phyloP scores from a whole-genome alignment of 306 rosid genomes.

The Albizia julibrissin region DNA sequence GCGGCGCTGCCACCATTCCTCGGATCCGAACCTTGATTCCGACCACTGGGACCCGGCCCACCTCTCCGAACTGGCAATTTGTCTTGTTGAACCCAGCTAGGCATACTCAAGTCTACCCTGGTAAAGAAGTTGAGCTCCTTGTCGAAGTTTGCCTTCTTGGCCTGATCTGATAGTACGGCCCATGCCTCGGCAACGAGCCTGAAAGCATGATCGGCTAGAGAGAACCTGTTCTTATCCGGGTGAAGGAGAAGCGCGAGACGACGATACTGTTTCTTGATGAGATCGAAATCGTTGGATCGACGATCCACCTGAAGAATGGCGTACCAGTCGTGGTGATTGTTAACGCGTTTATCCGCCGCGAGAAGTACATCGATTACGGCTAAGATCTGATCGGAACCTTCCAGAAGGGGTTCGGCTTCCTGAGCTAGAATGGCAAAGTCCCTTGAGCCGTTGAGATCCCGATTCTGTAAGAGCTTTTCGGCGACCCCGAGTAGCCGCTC shows the following conservation, averaged over 20 bases:
- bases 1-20: not conserved
- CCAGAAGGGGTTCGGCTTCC: slow-evolving; percentile 85
- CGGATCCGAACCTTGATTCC: not conserved
- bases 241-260: slow-evolving; percentile 88
- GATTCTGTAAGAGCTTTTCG: slow-evolving; percentile 72
- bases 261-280: slow-evolving; percentile 74
- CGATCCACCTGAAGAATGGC: slow-evolving; percentile 71
- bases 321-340: slow-evolving; percentile 90
- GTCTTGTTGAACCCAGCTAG: slow-evolving; percentile 53
- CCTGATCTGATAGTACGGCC: slow-evolving; percentile 69
- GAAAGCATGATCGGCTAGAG: slow-evolving; percentile 76
- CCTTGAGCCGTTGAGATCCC: slow-evolving; percentile 73
- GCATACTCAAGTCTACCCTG: slow-evolving; percentile 49
- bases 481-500: slow-evolving; percentile 79
- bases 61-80: slow-evolving; percentile 56
- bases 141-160: slow-evolving; percentile 64
- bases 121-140: slow-evolving; percentile 57
- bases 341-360: slow-evolving; percentile 74
- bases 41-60: slow-evolving; percentile 24
- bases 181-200: slow-evolving; percentile 88
- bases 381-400: slow-evolving; percentile 93
- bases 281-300: slow-evolving; percentile 63
- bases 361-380: slow-evolving; percentile 80
- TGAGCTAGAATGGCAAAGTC: slow-evolving; percentile 89
- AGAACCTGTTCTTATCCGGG: slow-evolving; percentile 77